A percentile compares a stretch with the other conserved stretches of the same genome.
Evolutionary conservation across 495 filamentous ascomycete species (phyloP).

Genomic region (Saxophila tyrrhenica): DNA sequence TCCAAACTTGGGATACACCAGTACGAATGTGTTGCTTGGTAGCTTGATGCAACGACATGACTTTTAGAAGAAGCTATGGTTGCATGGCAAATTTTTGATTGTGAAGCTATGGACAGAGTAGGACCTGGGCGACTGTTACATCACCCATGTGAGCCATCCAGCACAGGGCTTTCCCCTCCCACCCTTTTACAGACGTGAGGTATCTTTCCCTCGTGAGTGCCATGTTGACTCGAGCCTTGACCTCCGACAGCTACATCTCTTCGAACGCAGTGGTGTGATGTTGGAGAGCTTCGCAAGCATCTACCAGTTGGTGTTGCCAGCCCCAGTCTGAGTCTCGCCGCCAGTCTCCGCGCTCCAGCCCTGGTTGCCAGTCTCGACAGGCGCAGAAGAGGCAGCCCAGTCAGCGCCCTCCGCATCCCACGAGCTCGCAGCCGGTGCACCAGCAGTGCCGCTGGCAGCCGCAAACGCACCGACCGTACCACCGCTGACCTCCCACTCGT

Average conservation of each 20-base stretch:
- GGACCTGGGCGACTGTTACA: slow-evolving; percentile 43
- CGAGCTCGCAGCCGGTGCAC: slow-evolving; percentile 39
- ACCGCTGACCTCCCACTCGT: slow-evolving; percentile 64
- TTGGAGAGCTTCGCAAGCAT: slow-evolving; percentile 7
- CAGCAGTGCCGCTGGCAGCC: slow-evolving; percentile 50
- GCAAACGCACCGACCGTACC: slow-evolving; percentile 47
- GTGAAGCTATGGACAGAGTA: background rate
- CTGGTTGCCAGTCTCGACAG: slow-evolving; percentile 47
- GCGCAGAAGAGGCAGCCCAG: slow-evolving; percentile 54
- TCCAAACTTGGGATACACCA: no score
- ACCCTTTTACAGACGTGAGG: slow-evolving; percentile 38
- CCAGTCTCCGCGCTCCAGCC: slow-evolving; percentile 51
- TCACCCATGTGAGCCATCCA: slow-evolving; percentile 39
- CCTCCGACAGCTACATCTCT: background rate
- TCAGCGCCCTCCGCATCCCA: slow-evolving; percentile 75
- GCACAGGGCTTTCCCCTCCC: slow-evolving; percentile 92
- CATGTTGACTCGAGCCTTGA: slow-evolving; percentile 17
- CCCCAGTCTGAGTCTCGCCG: slow-evolving; percentile 31
- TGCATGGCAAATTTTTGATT: no score
- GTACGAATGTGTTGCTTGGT: no score
- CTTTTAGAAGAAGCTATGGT: no score
- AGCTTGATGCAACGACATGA: no score
- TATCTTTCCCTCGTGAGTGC: slow-evolving; percentile 99
- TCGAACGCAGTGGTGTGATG: background rate
- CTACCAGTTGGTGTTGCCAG: slow-evolving; percentile 48